Evolutionary conservation across 441 rosid species (phyloP), one percentile per base, ranked within the genome.

Genomic region (Breynia disticha): DNA sequence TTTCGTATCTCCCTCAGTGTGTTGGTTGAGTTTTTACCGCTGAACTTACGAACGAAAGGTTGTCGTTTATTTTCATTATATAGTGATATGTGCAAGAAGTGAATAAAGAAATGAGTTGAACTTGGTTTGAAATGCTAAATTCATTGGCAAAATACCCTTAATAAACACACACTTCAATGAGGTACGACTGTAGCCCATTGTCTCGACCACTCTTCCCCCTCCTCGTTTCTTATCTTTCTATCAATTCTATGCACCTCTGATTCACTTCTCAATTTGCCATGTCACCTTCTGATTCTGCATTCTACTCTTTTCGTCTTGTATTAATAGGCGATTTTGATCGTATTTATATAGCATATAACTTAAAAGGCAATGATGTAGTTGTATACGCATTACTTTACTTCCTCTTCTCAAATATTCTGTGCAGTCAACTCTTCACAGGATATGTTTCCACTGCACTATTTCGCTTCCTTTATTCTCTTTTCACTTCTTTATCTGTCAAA

Each of bases 161-260:
- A 46, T 14, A 13, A 44, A 73, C 81, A 68, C 87, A 66, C 78
- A 44, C 19, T 66, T 75, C 79, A 48, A 82, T 65, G 59, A 56
- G 74, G 63, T 73, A 75, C 69, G 5, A 67, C 7, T 81, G 94
- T 79, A 69, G 52, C 77, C 95, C 77, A 73, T 81, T 83, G 71
- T 64, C 38, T 70, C 58, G 90, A 85, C 96, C 86, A 79, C 63
- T 74, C 74, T 79, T 85, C 89, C 62, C 53, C 67, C n/a, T 41
- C n/a, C 44, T 15, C 44, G 0, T 41, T 41, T 41, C 44, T 41
- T 28, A 28, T 45, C 52, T 71, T 72, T 64, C 77, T 70, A 77
- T 72, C 78, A 79, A 69, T 82, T 71, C 84, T 46, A 78, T 75
- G 76, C 47, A 63, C 58, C 52, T n/a, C 57, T 38, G 54, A 35